Conservation (phyloP, 805 yeast genomes). For the Saccharomycopsis fodiens region DNA sequence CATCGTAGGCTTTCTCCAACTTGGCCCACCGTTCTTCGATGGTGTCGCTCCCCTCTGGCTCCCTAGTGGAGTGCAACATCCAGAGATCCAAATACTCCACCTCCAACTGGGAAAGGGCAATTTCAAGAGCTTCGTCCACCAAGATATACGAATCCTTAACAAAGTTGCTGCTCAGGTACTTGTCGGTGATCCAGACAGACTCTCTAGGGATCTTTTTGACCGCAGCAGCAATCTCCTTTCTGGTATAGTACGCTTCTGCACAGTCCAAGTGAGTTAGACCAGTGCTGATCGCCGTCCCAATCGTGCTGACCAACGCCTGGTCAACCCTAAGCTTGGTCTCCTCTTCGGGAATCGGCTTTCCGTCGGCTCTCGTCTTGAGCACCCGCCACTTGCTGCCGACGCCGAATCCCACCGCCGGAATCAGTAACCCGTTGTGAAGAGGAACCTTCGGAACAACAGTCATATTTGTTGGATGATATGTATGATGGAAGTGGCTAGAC, state of each 20-base stretch:
- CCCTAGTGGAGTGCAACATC: slow-evolving; percentile 48
- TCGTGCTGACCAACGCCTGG: slow-evolving; percentile 36
- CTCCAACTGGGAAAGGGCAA: slow-evolving; percentile 37
- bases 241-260: slow-evolving; percentile 57
- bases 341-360: slow-evolving; percentile 12
- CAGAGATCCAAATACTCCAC: slow-evolving; percentile 52
- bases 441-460: slow-evolving; percentile 19
- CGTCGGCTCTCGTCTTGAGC: slow-evolving; percentile 26
- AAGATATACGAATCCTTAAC: slow-evolving; percentile 32
- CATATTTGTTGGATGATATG: not conserved
- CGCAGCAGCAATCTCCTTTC: slow-evolving; percentile 47
- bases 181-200: slow-evolving; percentile 51
- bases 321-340: slow-evolving; percentile 21
- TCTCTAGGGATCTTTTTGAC: slow-evolving; percentile 34
- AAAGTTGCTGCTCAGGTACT: slow-evolving; percentile 32
- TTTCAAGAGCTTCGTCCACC: slow-evolving; percentile 35
- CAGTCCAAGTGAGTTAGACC: slow-evolving; percentile 60
- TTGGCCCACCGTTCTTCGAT: slow-evolving; percentile 52
- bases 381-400: slow-evolving; percentile 50
- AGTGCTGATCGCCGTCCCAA: slow-evolving; percentile 38
- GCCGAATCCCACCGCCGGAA: slow-evolving; percentile 41
- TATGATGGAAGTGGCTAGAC: not conserved
- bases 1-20: slow-evolving; percentile 41
- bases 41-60: slow-evolving; percentile 30
- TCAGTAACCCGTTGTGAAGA: slow-evolving; percentile 31